Percentiles rank a stretch among this genome's conserved stretches.
phyloP scores from a whole-genome alignment of 257 asterid genomes.

The Thymus mandschuricus region DNA sequence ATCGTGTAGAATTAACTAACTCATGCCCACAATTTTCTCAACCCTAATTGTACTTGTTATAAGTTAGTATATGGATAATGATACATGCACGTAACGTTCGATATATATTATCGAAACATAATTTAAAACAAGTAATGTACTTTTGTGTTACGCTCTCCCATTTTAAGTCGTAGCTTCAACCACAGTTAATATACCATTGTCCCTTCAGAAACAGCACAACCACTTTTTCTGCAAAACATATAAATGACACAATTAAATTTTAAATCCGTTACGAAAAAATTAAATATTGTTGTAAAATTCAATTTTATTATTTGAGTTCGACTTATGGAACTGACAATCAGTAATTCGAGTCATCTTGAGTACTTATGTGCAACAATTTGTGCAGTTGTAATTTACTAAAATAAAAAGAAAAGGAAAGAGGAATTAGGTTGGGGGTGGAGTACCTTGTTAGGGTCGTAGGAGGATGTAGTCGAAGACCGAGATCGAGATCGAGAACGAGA shows the following conservation, averaged over 20 bases:
- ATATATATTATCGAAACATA: no score
- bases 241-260: no score
- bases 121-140: background rate
- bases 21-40: background rate
- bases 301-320: no score
- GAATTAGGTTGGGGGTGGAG: no score
- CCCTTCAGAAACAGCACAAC: slow-evolving; percentile 42
- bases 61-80: background rate
- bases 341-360: no score
- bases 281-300: no score
- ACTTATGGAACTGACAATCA: no score
- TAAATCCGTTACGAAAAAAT: background rate
- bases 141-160: slow-evolving; percentile 21
- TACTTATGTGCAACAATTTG: no score
- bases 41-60: background rate
- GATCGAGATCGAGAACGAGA: slow-evolving; percentile 17
- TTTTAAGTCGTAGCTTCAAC: slow-evolving; percentile 11
- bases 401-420: no score
- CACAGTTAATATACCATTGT: background rate
- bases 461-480: background rate
- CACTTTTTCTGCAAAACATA: slow-evolving; percentile 36
- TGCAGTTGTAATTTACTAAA: background rate
- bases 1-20: background rate
- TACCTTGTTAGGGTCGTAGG: slow-evolving; percentile 35
- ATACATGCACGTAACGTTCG: no score